Base-by-base conservation (phyloP, 257 asterid species). In the Capsicum baccatum region DNA sequence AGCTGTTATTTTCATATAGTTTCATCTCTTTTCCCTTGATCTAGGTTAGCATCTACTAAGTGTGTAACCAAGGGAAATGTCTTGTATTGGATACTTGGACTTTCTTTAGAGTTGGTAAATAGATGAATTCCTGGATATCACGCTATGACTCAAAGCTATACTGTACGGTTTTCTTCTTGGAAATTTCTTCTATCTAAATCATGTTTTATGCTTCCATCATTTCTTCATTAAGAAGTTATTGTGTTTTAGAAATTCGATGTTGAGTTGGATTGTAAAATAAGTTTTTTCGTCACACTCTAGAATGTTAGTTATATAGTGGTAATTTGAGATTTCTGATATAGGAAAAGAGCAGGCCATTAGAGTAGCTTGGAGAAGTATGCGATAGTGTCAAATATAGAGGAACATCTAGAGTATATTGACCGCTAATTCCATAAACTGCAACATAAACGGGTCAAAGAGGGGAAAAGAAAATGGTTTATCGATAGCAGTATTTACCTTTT, bases 31-130 rank as follows among this genome's bases (percentile, higher is more conserved):
- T 79, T 89, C 78, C 26, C 89, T 48, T 79, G 81, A 83, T 83
- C 81, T 88, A 88, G 91, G 91, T 88, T 89, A 87, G 83, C 90
- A 87, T 91, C 48, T 74, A 52, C 48, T 26, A 76, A 76, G 12
- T 26, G 4, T 76, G 48, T 26, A 26, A 26, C 16, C 81, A 76
- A 14, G 4, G 81, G 48, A 76, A 26, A 54, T 52, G 63, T 76
- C 50, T 42, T 69, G 50, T 8, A 26, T 50, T 33, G 6, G 52
- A 26, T 52, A 54, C 9, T 76, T 76, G 81, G 15, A 26, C 63
- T 76, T 52, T 0, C 64, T 54, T 13, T 21, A 54, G 50, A 82
- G 58, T 82, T 55, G 83, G 73, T 81, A 59, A 42, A 78, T 66
- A 63, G 71, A 80, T 79, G 62, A 80, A 79, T 78, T 84, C 62